Conservation (phyloP, 306 rosid species). For the Vicia sativa region DNA sequence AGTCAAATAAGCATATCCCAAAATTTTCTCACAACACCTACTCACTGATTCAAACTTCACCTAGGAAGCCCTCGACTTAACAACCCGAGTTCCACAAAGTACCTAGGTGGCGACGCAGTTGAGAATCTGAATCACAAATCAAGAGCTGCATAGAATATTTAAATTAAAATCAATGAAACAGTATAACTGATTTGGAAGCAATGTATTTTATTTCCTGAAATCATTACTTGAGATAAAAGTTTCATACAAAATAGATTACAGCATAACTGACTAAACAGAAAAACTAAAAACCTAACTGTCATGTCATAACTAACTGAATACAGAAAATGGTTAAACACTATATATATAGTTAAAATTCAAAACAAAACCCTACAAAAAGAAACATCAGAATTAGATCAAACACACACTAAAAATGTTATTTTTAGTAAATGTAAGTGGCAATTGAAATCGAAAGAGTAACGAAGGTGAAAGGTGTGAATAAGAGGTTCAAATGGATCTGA, state of each 20-base stretch:
- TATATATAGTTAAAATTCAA: neutral
- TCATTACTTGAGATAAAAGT: neutral
- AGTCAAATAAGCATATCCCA: slow-evolving; percentile 22
- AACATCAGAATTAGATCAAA: slow-evolving; percentile 22
- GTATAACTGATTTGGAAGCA: neutral
- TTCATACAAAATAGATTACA: neutral
- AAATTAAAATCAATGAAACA: slow-evolving; percentile 39
- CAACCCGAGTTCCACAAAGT: slow-evolving; percentile 29
- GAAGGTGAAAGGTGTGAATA: neutral
- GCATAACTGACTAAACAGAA: neutral
- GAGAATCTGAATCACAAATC: slow-evolving; percentile 14
- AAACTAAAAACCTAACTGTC: slow-evolving; percentile 1
- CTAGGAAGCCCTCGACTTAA: slow-evolving; percentile 23
- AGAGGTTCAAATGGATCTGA: slow-evolving; percentile 41
- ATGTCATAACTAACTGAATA: neutral
- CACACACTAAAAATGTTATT: neutral
- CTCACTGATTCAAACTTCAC: slow-evolving; percentile 35
- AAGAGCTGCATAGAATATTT: slow-evolving; percentile 37
- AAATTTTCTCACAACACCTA: slow-evolving; percentile 45
- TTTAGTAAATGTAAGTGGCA: slow-evolving; percentile 8
- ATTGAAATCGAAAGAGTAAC: slow-evolving; percentile 14
- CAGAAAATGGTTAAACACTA: too few relatives aligned
- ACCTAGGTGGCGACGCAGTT: slow-evolving; percentile 20
- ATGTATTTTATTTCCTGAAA: neutral
- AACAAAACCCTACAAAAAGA: slow-evolving; percentile 34